A percentile compares a stretch with the other conserved stretches of the same genome.
phyloP scores from a whole-genome alignment of 257 asterid species.

The Asclepias syriaca region DNA sequence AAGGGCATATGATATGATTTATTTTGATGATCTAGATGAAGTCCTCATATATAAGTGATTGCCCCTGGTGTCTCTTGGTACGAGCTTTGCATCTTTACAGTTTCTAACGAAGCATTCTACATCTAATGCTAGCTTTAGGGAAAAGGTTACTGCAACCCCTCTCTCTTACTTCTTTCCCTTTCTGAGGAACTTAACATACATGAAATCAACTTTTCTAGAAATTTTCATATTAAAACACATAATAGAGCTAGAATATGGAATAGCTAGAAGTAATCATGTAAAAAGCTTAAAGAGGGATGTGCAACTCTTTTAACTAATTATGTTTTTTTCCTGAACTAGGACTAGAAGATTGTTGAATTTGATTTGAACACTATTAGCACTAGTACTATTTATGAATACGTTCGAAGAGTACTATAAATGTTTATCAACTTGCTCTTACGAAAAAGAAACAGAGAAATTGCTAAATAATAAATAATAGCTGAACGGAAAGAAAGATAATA shows the following conservation, averaged over 20 bases:
- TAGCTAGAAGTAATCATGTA: neutral
- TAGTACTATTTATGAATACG: neutral
- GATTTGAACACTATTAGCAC: neutral
- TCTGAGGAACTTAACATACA: neutral
- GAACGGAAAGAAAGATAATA: neutral
- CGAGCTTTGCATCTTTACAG: neutral
- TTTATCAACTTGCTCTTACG: neutral
- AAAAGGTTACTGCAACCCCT: neutral
- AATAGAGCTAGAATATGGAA: neutral
- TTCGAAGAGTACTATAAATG: neutral
- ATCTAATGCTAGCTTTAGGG: neutral
- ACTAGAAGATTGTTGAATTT: neutral
- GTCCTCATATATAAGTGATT: neutral
- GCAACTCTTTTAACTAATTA: neutral
- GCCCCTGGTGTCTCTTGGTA: neutral
- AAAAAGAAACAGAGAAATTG: neutral
- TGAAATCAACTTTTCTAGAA: neutral
- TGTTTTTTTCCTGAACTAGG: neutral
- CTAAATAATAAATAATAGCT: neutral
- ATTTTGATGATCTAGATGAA: neutral
- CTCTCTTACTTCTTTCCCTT: neutral
- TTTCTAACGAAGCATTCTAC: neutral
- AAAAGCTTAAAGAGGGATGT: neutral
- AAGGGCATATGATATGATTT: neutral
- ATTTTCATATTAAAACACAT: neutral